Conservation (phyloP, 1,139 yeast species). For the Geotrichum cucujoidarum region DNA sequence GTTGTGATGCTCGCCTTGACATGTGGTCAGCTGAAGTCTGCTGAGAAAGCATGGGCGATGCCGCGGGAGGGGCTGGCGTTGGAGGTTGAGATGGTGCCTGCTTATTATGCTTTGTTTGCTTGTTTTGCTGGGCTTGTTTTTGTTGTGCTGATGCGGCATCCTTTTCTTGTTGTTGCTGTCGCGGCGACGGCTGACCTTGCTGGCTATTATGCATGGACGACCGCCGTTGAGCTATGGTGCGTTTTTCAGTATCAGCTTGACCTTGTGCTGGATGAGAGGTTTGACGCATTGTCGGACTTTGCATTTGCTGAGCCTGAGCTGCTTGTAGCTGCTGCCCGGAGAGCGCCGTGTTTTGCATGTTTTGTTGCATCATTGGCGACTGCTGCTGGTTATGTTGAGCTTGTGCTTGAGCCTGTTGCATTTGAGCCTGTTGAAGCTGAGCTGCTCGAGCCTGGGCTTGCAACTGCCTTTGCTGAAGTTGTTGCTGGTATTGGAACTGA, state of each 20-base stretch:
- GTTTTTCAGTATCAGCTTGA: too few species aligned
- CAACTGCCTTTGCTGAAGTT: conserved; percentile 20
- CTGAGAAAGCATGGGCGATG: conserved; percentile 7
- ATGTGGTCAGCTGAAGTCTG: conserved; percentile 5
- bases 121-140: conserved; percentile 25
- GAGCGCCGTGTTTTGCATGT: conserved; percentile 23
- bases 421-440: conserved; percentile 23
- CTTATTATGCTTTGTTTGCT: conserved; percentile 14
- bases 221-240: too few species aligned
- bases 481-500: conserved; percentile 24
- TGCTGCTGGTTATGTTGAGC: conserved; percentile 28
- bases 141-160: conserved; percentile 16
- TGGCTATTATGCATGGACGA: too few species aligned
- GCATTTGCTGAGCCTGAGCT: conserved; percentile 13
- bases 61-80: not conserved
- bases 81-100: conserved; percentile 17
- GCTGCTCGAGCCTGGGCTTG: conserved; percentile 19
- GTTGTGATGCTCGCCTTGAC: conserved; percentile 1
- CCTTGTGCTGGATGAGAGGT: not conserved
- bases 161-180: conserved; percentile 17
- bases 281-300: conserved; percentile 5
- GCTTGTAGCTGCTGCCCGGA: conserved; percentile 21
- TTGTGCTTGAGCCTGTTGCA: conserved; percentile 26
- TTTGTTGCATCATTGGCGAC: conserved; percentile 29
- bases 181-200: conserved; percentile 15